Evolutionary conservation across 805 yeast genomes (phyloP).

Genomic region (Sugiyamaella boreocaroliniensis): DNA sequence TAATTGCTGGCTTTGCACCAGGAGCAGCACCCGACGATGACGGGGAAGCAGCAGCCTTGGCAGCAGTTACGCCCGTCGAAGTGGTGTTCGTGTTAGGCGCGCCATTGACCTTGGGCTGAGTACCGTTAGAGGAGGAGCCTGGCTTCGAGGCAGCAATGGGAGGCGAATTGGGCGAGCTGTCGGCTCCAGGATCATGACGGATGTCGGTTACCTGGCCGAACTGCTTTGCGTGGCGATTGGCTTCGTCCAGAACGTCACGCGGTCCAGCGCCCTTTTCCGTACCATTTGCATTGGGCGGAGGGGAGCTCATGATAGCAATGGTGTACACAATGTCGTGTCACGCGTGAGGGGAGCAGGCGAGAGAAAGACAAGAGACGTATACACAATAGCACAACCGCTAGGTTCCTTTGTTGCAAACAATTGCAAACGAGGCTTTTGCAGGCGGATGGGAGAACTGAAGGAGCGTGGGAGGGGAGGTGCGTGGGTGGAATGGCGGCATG

Average conservation of each 20-base stretch:
- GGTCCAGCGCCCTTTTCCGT: background rate
- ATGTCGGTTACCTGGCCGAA: background rate
- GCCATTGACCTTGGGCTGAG: background rate
- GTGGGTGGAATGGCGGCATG: too few relatives aligned
- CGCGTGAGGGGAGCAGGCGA: too few relatives aligned
- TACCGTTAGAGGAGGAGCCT: too few relatives aligned
- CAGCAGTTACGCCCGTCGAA: background rate
- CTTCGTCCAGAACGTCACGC: background rate
- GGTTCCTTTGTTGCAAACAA: too few relatives aligned
- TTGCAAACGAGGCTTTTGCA: too few relatives aligned
- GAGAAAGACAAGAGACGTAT: too few relatives aligned
- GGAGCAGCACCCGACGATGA: constrained; percentile 18
- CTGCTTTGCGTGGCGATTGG: background rate
- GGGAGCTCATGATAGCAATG: background rate
- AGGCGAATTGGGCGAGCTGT: background rate
- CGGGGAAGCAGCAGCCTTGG: background rate
- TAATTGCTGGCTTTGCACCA: constrained; percentile 24
- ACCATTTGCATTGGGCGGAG: background rate
- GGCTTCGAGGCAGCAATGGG: background rate
- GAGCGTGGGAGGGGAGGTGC: too few relatives aligned
- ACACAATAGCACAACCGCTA: too few relatives aligned
- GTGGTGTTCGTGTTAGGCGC: background rate
- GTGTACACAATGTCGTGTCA: too few relatives aligned
- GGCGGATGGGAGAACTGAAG: too few relatives aligned
- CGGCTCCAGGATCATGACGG: background rate